Percentiles rank a stretch among this genome's conserved stretches.
Evolutionary conservation across 169 alveolate genomes (phyloP).

Genomic region (Haemoproteus tartakovskyi): DNA sequence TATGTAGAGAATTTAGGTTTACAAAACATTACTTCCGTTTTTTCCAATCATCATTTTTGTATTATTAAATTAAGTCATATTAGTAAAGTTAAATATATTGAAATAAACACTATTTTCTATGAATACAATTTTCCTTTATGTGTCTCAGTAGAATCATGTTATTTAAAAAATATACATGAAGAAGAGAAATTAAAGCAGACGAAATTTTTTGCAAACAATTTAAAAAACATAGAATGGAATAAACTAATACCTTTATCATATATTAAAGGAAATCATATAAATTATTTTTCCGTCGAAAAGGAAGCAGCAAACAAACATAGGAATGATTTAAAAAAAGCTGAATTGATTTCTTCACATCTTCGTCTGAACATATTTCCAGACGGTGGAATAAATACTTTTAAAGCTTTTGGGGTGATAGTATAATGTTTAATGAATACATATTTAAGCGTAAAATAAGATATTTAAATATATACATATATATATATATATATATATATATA

Average conservation of each 20-base stretch:
- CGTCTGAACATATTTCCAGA: constrained; percentile 64
- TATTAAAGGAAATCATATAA: constrained; percentile 63
- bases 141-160: constrained; percentile 42
- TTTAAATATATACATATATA: too few relatives aligned
- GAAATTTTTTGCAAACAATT: constrained; percentile 39
- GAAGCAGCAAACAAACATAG: not conserved
- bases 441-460: too few relatives aligned
- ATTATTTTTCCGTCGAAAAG: constrained; percentile 1
- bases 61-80: constrained; percentile 58
- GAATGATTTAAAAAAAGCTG: not conserved
- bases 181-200: constrained; percentile 54
- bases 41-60: constrained; percentile 51
- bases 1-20: constrained; percentile 51
- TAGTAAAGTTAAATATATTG: constrained; percentile 45
- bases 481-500: too few relatives aligned
- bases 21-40: constrained; percentile 47
- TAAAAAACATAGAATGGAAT: constrained; percentile 43
- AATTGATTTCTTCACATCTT: constrained; percentile 32
- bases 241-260: constrained; percentile 53
- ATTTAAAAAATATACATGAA: constrained; percentile 35
- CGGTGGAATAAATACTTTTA: constrained; percentile 64
- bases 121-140: constrained; percentile 63
- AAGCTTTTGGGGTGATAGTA: too few relatives aligned
- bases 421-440: too few relatives aligned
- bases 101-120: constrained; percentile 63